phyloP scores from a whole-genome alignment of 441 rosid genomes.

The Pelargonium cotyledonis region DNA sequence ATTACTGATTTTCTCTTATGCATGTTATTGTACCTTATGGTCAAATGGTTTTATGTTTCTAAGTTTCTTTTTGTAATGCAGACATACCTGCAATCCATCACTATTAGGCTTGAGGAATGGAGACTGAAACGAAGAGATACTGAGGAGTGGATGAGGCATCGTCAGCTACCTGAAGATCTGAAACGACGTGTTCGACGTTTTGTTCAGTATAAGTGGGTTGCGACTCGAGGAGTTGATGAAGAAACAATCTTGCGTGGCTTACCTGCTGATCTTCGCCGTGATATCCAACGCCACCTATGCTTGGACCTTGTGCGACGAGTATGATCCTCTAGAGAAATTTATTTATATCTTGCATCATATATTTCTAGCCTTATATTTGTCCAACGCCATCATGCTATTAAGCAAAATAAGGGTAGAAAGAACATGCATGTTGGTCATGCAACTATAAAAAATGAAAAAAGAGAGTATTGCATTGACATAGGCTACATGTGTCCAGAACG shows the following conservation, averaged over 20 bases:
- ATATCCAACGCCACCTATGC: constrained; percentile 83
- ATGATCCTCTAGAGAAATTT: constrained; percentile 25
- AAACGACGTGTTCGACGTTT: constrained; percentile 59
- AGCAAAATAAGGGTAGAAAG: not conserved
- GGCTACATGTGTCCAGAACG: not conserved
- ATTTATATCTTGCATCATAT: not conserved
- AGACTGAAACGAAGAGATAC: constrained; percentile 87
- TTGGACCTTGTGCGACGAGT: constrained; percentile 88
- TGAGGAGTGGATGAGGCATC: constrained; percentile 97
- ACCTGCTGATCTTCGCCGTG: constrained; percentile 86
- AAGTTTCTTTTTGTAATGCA: constrained; percentile 26
- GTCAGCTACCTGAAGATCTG: constrained; percentile 83
- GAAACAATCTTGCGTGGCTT: constrained; percentile 65
- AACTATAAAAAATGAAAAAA: not conserved
- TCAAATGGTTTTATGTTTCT: constrained; percentile 11
- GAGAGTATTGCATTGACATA: not conserved
- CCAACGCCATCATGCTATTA: not conserved
- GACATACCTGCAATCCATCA: constrained; percentile 88
- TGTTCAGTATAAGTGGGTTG: constrained; percentile 87
- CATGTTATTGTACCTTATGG: not conserved
- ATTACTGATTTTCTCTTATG: not conserved
- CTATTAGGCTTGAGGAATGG: constrained; percentile 92
- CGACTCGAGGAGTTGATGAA: constrained; percentile 86
- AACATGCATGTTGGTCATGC: not conserved
- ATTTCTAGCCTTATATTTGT: not conserved